Conservation (phyloP, 495 filamentous ascomycete species). For the Podospora anserina region DNA sequence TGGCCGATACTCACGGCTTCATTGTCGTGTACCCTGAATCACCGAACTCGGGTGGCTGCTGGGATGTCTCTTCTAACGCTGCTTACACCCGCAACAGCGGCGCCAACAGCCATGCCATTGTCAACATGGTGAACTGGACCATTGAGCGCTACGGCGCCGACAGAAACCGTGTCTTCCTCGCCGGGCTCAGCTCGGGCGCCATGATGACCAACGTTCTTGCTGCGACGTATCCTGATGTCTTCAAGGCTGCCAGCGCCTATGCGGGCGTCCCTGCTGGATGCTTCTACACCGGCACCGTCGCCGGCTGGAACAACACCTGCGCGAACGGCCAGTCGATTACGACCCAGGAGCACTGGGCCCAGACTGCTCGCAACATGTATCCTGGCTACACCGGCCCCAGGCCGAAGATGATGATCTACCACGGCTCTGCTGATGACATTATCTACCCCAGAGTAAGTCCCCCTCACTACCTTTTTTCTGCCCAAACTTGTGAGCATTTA, state of each 20-base stretch:
- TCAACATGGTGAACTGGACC: conserved; percentile 58
- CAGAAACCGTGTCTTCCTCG: conserved; percentile 48
- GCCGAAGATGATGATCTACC: conserved; percentile 55
- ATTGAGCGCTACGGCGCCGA: conserved; percentile 50
- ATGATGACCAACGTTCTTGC: conserved; percentile 54
- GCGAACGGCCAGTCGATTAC: conserved; percentile 41
- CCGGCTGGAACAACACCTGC: conserved; percentile 47
- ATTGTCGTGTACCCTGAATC: conserved; percentile 56
- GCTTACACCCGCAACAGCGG: conserved; percentile 57
- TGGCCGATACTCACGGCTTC: conserved; percentile 54
- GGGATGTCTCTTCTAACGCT: conserved; percentile 56
- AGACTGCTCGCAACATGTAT: conserved; percentile 46
- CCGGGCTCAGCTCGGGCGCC: conserved; percentile 53
- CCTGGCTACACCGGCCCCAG: conserved; percentile 49
- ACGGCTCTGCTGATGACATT: conserved; percentile 48
- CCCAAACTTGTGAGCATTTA: not conserved
- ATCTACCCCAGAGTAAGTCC: conserved; percentile 37
- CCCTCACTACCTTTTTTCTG: not conserved
- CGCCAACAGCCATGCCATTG: conserved; percentile 57
- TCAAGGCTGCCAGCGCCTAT: conserved; percentile 55
- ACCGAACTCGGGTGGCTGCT: conserved; percentile 50
- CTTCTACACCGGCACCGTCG: conserved; percentile 47
- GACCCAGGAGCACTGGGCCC: conserved; percentile 43
- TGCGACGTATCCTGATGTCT: conserved; percentile 56
- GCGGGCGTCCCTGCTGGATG: conserved; percentile 61